phyloP scores from a whole-genome alignment of 2,329 filamentous ascomycete species.

The Venturia asperata region DNA sequence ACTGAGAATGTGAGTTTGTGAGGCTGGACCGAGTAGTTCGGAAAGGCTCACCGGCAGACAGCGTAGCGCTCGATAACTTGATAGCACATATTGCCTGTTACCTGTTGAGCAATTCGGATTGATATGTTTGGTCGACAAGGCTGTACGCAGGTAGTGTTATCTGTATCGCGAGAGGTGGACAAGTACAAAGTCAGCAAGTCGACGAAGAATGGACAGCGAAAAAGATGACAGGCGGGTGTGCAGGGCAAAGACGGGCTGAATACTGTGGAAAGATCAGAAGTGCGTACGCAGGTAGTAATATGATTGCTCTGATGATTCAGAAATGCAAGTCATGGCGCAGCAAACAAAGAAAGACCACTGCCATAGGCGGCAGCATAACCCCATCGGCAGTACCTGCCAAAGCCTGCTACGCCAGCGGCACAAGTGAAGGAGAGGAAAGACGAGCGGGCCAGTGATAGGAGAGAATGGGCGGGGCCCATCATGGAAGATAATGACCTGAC shows the following conservation, averaged over 20 bases:
- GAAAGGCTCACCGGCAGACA: slow-evolving; percentile 15
- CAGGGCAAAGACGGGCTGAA: background rate
- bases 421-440: background rate
- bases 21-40: background rate
- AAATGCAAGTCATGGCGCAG: slow-evolving; percentile 9
- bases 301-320: background rate
- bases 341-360: background rate
- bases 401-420: background rate
- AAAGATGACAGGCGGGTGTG: background rate
- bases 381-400: background rate
- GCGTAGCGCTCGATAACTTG: slow-evolving; percentile 80
- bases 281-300: background rate
- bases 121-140: background rate
- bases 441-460: background rate
- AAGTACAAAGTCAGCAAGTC: background rate
- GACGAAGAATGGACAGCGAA: background rate
- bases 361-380: background rate
- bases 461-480: background rate
- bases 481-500: background rate
- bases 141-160: background rate
- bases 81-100: slow-evolving; percentile 61
- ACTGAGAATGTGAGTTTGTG: slow-evolving; percentile 26
- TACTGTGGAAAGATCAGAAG: background rate
- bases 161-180: background rate
- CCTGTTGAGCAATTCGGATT: no score